Evolutionary conservation across 75 land plant species (phyloP).

Genomic region (Cupressus sempervirens): DNA sequence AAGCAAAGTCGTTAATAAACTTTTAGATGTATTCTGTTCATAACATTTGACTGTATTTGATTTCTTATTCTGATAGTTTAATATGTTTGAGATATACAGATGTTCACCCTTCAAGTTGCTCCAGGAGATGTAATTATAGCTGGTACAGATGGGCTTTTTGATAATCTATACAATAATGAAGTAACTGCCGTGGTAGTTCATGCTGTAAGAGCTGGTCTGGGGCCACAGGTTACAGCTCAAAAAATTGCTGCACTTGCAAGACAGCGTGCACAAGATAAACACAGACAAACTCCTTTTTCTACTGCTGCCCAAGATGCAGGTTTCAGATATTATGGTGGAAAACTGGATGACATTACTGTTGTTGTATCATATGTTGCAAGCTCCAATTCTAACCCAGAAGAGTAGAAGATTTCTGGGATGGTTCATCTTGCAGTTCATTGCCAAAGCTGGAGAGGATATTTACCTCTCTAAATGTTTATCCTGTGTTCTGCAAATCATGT

Average conservation of each 20-base stretch:
- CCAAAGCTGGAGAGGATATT: not conserved
- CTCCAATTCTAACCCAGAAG: constrained; percentile 11
- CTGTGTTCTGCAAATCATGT: not conserved
- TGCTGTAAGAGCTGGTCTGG: constrained; percentile 73
- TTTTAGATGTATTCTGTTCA: not conserved
- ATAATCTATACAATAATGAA: constrained; percentile 85
- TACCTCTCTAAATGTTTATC: not conserved
- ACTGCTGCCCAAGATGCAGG: constrained; percentile 98
- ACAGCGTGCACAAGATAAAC: constrained; percentile 71
- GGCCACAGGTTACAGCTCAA: constrained; percentile 89
- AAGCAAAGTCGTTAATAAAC: not conserved
- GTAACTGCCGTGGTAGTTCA: constrained; percentile 84
- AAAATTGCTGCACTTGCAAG: constrained; percentile 86
- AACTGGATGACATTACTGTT: constrained; percentile 92
- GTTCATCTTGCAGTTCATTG: not conserved
- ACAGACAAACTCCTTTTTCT: constrained; percentile 95
- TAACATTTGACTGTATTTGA: not conserved
- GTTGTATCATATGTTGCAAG: constrained; percentile 71
- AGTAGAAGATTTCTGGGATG: not conserved
- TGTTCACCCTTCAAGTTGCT: constrained; percentile 76
- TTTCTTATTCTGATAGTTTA: not conserved
- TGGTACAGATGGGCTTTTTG: constrained; percentile 97
- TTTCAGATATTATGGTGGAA: constrained; percentile 86
- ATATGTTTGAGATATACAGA: constrained; percentile 52
- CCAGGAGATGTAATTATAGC: constrained; percentile 93